These are phyloP conservation scores for Kwoniella heveanensis DNA, from an alignment of 768 basidiomycete genomes.

Conservation along the genomic window DNA sequence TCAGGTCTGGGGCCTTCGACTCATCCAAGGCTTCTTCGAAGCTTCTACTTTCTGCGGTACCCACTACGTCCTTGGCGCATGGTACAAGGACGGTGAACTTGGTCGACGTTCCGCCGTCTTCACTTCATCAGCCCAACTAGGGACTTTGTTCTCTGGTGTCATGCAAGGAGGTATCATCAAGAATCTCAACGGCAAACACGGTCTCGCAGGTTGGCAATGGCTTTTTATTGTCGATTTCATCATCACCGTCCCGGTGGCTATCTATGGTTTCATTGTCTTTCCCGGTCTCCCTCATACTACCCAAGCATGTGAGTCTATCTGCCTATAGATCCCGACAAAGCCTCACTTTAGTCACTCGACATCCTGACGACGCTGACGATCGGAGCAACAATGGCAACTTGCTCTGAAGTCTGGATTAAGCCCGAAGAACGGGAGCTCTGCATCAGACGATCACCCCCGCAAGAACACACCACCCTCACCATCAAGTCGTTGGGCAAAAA, in stretches of 20 bases:
- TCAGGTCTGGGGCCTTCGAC: slow-evolving; percentile 67
- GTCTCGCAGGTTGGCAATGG: slow-evolving; percentile 35
- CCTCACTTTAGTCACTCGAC: no score
- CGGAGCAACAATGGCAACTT: no score
- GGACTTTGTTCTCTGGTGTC: slow-evolving; percentile 43
- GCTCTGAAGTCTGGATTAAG: slow-evolving; percentile 67
- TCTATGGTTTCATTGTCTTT: slow-evolving; percentile 72
- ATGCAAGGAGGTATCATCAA: slow-evolving; percentile 43
- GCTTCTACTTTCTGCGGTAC: slow-evolving; percentile 76
- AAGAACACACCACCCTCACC: slow-evolving; percentile 25
- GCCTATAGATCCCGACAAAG: no score
- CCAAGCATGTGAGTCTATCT: slow-evolving; percentile 26
- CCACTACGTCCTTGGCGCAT: slow-evolving; percentile 72
- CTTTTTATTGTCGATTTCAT: slow-evolving; percentile 35
- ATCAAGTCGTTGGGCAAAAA: slow-evolving; percentile 10
- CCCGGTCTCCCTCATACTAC: slow-evolving; percentile 71
- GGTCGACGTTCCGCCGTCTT: slow-evolving; percentile 51
- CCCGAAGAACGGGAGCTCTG: slow-evolving; percentile 56
- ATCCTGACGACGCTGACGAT: no score
- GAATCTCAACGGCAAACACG: slow-evolving; percentile 31
- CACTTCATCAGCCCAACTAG: slow-evolving; percentile 32
- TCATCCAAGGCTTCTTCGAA: slow-evolving; percentile 73
- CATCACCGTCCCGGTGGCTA: slow-evolving; percentile 65
- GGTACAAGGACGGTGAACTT: slow-evolving; percentile 72
- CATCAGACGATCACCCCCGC: slow-evolving; percentile 25